Base-by-base conservation (phyloP, 345 rosid species). In the Brassica nigra region DNA sequence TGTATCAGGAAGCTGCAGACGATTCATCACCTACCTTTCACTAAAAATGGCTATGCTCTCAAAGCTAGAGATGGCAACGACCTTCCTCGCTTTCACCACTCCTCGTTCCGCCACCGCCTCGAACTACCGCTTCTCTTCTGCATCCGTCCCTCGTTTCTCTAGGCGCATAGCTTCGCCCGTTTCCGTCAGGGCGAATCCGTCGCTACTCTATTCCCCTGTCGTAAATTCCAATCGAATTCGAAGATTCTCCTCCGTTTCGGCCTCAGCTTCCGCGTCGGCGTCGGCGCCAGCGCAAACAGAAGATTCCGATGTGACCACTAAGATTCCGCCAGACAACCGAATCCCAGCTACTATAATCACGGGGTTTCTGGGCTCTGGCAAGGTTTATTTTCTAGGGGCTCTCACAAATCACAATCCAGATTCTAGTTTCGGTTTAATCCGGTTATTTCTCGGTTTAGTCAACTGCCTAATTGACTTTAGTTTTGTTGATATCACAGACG, bases 261-360 rank as follows among this genome's bases (percentile, higher is more conserved):
- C 81, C 18, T 74, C 91, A 3, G 85, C 97, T 82, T 66, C 92
- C 31, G 77, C 94, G 64, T 72, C 37, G 27, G 27, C 27, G 8
- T 34, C 90, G 11, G 76, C 94, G 70, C 72, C 90, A 9, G 82
- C 89, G 20, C 89, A 84, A 73, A 78, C 86, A 14, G 91, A 90
- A 67, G 91, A 87, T 47, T 85, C 91, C 42, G 97, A 87, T 37
- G 79, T 90, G 58, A 76, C 86, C 62, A 84, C 96, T 23, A 89
- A 90, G 81, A 89, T 90, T 76, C 96, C 96, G 2, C 85, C 89
- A 0, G 99, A 95, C 71, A 86, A 84, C 74, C 92, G 99, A 57
- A 87, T 95, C 76, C 98, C 98, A 16, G 99, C 99, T 64, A 91
- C 99, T 9, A 91, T 95, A 52, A 93, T 95, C 67, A 95, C 99